A percentile compares a stretch with the other conserved stretches of the same genome.
Evolutionary conservation across 2,329 filamentous ascomycete genomes (phyloP).

Genomic region (Apiospora kogelbergensis): DNA sequence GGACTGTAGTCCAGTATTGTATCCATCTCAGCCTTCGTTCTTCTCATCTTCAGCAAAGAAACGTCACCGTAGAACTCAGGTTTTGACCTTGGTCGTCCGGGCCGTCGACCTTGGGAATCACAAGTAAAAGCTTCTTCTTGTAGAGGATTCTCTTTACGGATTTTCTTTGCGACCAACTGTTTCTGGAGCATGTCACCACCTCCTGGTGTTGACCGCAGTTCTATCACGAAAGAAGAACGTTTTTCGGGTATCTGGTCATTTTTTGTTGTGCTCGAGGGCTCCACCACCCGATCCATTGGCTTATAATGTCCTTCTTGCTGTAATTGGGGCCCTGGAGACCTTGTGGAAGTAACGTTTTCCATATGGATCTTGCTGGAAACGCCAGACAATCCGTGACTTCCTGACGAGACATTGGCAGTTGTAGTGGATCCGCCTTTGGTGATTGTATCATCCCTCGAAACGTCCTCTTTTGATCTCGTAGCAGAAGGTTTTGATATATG

Average conservation of each 20-base stretch:
- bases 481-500: neutral
- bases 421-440: neutral
- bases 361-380: neutral
- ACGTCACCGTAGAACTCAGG: constrained; percentile 18
- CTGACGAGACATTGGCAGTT: neutral
- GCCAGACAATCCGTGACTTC: neutral
- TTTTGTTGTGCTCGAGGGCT: neutral
- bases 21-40: neutral
- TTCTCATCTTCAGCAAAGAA: constrained; percentile 14
- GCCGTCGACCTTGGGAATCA: constrained; percentile 15
- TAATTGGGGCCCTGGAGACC: neutral
- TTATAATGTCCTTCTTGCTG: neutral
- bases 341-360: neutral
- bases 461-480: neutral
- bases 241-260: neutral
- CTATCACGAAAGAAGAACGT: neutral
- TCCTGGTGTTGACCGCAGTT: neutral
- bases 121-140: neutral
- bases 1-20: neutral
- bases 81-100: constrained; percentile 18
- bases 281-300: neutral
- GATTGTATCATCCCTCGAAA: neutral
- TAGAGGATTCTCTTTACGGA: constrained; percentile 2
- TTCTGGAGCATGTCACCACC: neutral
- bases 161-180: constrained; percentile 11